Base-by-base conservation (phyloP, 2,329 filamentous ascomycete genomes). In the Colletotrichum navitas region DNA sequence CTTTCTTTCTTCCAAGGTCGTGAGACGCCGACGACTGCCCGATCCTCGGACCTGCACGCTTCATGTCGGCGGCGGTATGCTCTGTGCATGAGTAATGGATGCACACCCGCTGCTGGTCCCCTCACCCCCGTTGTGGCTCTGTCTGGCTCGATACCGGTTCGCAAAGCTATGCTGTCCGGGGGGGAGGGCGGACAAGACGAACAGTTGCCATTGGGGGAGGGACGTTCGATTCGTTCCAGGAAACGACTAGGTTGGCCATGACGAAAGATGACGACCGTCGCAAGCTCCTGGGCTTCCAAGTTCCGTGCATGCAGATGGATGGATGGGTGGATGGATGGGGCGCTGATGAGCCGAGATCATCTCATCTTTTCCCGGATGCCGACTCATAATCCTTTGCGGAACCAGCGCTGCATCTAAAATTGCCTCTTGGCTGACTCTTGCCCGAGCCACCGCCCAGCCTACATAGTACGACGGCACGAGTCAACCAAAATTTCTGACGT, bases 401-500 rank as follows among this genome's bases (percentile, higher is more conserved):
- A 64, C 56, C 59, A 68, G 65, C 69, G 59, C 32, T 72, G 65
- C 65, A 72, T 72, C 69, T 68, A 51, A 72, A 64, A 72, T 69
- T 72, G 69, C 65, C 66, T 54, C 65, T 60, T 60, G 45, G 59
- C 66, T 64, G 69, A 68, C 65, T 72, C 65, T 69, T 69, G 52
- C 52, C 56, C 24, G 51, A 68, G 52, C 58, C 64, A 69, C 65
- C 54, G 54, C 66, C 54, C 69, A 60, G 55, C 34, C 49, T 43
- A 34, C 34, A 2, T 36, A 14, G 36, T 41, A 18, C 26, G 18
- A 34, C 26, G 26, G 65, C 55, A 69, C 65, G 69, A 72, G 69
- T 72, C 69, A 72, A 72, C 64, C 65, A 64, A 47, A 47, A 68
- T 47, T 64, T 68, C 65, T 72, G 65, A 72, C 69, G 70, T 72